Base-by-base conservation (phyloP, 148 eudicot species). In the Silene uniflora region DNA sequence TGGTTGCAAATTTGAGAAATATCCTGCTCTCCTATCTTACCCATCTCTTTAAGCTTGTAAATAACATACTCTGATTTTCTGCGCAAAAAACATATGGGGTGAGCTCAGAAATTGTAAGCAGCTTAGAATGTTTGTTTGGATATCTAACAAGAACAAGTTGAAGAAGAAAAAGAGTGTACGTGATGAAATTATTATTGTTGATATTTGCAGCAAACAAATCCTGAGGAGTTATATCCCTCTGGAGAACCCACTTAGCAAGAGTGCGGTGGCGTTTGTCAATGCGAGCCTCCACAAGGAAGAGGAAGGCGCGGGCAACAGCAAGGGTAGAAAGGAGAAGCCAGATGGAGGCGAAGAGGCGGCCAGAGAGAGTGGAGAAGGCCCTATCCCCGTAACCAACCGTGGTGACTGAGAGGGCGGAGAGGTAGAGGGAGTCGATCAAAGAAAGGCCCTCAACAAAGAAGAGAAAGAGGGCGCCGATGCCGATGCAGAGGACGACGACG, bases 311-410 rank as follows among this genome's bases (percentile, higher is more conserved):
- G 5, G 89, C 89, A 29, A 89, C 93, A 3, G 89, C 89, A 55
- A 89, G 73, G 0, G 93, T 87, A 9, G 93, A 89, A 21, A 89
- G 66, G 52, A 87, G 83, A 23, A 89, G 85, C 92, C 92, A 89
- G 27, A 87, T 21, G 17, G 86, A 76, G 1, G 93, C 93, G 24
- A 89, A 84, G 54, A 86, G 78, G n/a, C 93, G 85, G 39, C 92
- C 92, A 0, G 42, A 11, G 22, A 83, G 44, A n/a, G 89, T 84
- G 74, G 62, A 73, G 66, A 89, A 89, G 1, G 92, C 92, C 67
- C 83, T 73, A 64, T 89, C 92, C 0, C 93, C 93, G 70, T 89
- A 89, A 10, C 93, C 93, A 27, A 89, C 93, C 0, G 93, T 89
- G 7, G 93, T 89, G 10, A 89, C 93, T 0, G 93, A 89, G 66